A percentile compares a stretch with the other conserved stretches of the same genome.
Conservation (phyloP, 805 yeast genomes). For the Dipodascus geniculatus region DNA sequence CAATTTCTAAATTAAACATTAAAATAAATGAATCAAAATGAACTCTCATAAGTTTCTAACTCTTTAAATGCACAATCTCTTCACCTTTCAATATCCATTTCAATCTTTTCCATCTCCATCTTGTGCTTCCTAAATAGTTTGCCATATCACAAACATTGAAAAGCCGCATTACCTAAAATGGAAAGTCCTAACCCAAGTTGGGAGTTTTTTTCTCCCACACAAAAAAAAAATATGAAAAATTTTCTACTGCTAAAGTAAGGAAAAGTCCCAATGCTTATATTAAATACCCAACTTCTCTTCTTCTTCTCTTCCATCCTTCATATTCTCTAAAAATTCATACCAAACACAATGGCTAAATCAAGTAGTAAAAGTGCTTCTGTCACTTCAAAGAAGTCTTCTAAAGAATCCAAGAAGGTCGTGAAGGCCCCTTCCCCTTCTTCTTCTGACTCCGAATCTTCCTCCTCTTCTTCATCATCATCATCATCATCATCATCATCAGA, state of each 20-base stretch:
- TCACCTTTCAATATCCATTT: too few relatives aligned
- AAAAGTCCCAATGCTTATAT: not conserved
- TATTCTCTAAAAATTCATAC: not conserved
- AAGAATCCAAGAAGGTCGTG: not conserved
- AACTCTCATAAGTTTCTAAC: too few relatives aligned
- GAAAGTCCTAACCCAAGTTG: not conserved
- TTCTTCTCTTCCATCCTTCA: not conserved
- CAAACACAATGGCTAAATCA: not conserved
- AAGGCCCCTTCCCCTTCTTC: slow-evolving; percentile 8
- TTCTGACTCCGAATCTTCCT: slow-evolving; percentile 16
- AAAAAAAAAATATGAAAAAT: slow-evolving; percentile 1
- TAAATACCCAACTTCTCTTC: not conserved
- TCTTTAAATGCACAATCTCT: too few relatives aligned
- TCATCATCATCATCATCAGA: slow-evolving; percentile 15
- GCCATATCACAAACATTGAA: not conserved
- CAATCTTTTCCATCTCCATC: too few relatives aligned
- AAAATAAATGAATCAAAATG: too few relatives aligned
- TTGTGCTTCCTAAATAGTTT: too few relatives aligned
- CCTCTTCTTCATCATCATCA: slow-evolving; percentile 3
- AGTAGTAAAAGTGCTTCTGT: not conserved
- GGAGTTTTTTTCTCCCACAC: not conserved
- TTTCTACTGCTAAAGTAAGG: not conserved
- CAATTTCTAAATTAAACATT: too few relatives aligned
- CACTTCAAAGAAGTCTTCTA: not conserved
- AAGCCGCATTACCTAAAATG: not conserved